phyloP scores from a whole-genome alignment of 1,139 yeast species.

The Sugiyamaella sp. region DNA sequence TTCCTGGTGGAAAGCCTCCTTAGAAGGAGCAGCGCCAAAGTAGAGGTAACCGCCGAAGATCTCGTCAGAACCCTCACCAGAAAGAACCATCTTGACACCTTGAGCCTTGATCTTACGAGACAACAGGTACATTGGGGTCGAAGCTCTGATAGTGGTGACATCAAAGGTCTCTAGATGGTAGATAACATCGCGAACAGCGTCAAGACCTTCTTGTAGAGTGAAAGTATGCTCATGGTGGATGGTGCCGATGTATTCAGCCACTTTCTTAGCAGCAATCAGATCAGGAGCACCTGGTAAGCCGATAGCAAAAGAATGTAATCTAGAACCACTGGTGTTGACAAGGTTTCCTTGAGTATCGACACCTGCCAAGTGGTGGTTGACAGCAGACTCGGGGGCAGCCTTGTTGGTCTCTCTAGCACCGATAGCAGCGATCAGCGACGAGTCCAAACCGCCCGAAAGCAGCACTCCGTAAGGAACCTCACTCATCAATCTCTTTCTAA shows the following conservation, averaged over 20 bases:
- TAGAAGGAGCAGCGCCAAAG: slow-evolving; percentile 94
- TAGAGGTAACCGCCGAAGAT: slow-evolving; percentile 97
- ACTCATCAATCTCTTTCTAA: slow-evolving; percentile 98
- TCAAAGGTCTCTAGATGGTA: slow-evolving; percentile 96
- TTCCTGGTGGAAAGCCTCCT: slow-evolving; percentile 91
- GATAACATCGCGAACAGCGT: slow-evolving; percentile 92
- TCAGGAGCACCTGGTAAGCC: slow-evolving; percentile 99
- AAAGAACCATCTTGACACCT: slow-evolving; percentile 98
- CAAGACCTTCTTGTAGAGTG: slow-evolving; percentile 94
- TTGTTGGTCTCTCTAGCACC: slow-evolving; percentile 93
- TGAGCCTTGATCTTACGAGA: slow-evolving; percentile 98
- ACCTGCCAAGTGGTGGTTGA: slow-evolving; percentile 71
- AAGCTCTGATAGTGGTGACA: slow-evolving; percentile 98
- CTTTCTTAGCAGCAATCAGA: slow-evolving; percentile 92
- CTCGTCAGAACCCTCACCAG: slow-evolving; percentile 99
- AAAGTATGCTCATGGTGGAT: slow-evolving; percentile 98
- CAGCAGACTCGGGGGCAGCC: slow-evolving; percentile 61
- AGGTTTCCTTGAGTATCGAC: slow-evolving; percentile 86
- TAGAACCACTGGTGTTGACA: slow-evolving; percentile 74
- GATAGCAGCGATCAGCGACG: slow-evolving; percentile 92
- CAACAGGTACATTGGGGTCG: slow-evolving; percentile 97
- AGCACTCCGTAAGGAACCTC: slow-evolving; percentile 98
- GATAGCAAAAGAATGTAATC: slow-evolving; percentile 92
- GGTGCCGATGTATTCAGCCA: slow-evolving; percentile 89
- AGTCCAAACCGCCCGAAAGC: slow-evolving; percentile 95